These are phyloP conservation scores for Ilex aquifolium DNA, from an alignment of 257 asterid genomes.

Conservation along the genomic window DNA sequence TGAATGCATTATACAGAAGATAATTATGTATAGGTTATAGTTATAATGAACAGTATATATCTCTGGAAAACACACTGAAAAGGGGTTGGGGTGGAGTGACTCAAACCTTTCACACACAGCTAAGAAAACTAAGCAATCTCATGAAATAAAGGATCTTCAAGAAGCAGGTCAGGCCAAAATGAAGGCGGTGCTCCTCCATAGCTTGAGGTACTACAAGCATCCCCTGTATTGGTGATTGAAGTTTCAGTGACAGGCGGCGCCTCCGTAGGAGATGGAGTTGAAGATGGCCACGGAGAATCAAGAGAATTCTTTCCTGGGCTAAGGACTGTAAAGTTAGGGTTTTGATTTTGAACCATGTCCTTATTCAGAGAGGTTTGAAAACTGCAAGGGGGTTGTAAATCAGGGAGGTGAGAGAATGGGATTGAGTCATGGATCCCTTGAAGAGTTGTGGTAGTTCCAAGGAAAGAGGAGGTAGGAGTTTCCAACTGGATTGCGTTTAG, in stretches of 20 bases:
- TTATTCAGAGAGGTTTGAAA: slow-evolving; percentile 19
- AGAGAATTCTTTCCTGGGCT: slow-evolving; percentile 26
- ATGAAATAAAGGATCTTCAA: slow-evolving; percentile 61
- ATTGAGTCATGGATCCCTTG: slow-evolving; percentile 29
- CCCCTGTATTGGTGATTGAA: slow-evolving; percentile 21
- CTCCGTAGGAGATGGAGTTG: slow-evolving; percentile 16
- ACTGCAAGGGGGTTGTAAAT: slow-evolving; percentile 44
- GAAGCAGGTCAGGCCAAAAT: slow-evolving; percentile 58
- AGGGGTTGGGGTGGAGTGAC: slow-evolving; percentile 13
- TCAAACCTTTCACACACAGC: slow-evolving; percentile 1
- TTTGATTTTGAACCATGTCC: slow-evolving; percentile 18
- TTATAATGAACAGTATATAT: too few relatives aligned
- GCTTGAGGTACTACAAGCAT: slow-evolving; percentile 44
- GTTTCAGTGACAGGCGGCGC: slow-evolving; percentile 23
- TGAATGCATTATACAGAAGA: too few relatives aligned
- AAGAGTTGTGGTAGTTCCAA: slow-evolving; percentile 3
- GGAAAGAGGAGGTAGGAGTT: slow-evolving; percentile 17
- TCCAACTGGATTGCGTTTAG: slow-evolving; percentile 16
- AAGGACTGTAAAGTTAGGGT: slow-evolving; percentile 12
- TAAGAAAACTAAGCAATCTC: slow-evolving; percentile 31
- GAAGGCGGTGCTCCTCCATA: slow-evolving; percentile 35
- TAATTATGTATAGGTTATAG: too few relatives aligned
- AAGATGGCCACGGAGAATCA: slow-evolving; percentile 25
- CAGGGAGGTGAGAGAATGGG: slow-evolving; percentile 55
- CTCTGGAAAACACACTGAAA: background rate